Evolutionary conservation across 2,329 filamentous ascomycete genomes (phyloP), one percentile per base, ranked within the genome.

Genomic region (Colletotrichum sp.): DNA sequence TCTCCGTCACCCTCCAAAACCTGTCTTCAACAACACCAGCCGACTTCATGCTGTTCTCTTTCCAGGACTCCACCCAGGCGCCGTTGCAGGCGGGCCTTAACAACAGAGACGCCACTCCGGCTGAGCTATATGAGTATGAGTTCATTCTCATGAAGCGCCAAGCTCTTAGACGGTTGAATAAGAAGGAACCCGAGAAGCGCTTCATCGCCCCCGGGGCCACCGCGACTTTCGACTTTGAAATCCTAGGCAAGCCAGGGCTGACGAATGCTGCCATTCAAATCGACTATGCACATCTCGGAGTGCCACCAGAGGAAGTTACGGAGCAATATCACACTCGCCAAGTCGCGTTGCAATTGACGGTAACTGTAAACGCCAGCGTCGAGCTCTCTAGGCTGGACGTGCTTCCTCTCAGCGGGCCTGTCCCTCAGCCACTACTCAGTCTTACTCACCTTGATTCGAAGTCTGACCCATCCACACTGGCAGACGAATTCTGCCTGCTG

Each of bases 311-410:
- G 15, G 92, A 96, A 72, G 86, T 96, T 3, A 89, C 90, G 29
- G 92, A 94, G 44, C 90, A 92, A 39, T 98, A 98, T 81, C 95
- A 96, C 81, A 98, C 96, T 1, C 91, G 96, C 52, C 95, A 97
- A 82, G 90, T 98, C 19, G 93, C 93, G 22, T 88, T 98, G 32
- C 94, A 95, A 16, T 87, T 99, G 73, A 95, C 94, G 0, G 91
- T 98, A 19, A 98, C 96, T 7, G 96, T 99, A 64, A 98, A 98
- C 82, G 95, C 96, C 5, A 97, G 95, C 81, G 89, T 98, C 30
- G 95, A 98, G 81, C 88, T 98, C 12, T 90, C 93, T 39, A 91
- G 95, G 49, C 92, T 96, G 78, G 96, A 98, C 81, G 89, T 98
- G 22, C 84, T 97, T 39, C 93, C 95, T 1, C 89, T 98, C 13